Evolutionary conservation across 2,329 filamentous ascomycete genomes (phyloP).

Genomic region (Colletotrichum navitas): DNA sequence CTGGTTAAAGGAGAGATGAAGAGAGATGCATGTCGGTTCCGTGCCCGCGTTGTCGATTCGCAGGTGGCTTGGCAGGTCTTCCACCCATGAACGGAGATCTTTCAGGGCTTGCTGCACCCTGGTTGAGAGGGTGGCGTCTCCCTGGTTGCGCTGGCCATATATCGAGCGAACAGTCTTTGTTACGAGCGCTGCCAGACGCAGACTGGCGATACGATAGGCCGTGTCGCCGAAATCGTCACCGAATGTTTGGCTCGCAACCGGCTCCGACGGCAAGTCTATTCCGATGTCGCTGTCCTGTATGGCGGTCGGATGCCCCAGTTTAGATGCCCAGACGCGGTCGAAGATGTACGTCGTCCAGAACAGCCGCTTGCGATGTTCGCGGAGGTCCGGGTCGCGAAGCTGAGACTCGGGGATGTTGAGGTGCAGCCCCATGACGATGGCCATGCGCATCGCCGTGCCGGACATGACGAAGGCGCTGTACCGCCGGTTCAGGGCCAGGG

Average conservation of each 20-base stretch:
- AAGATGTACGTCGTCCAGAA: conserved; percentile 60
- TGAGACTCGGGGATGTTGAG: conserved; percentile 50
- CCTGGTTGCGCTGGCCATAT: conserved; percentile 48
- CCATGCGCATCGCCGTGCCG: conserved; percentile 58
- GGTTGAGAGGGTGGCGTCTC: conserved; percentile 48
- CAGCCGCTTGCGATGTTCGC: conserved; percentile 56
- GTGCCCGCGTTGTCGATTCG: conserved; percentile 47
- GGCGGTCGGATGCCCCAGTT: conserved; percentile 61
- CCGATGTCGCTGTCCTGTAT: conserved; percentile 63
- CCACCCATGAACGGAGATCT: conserved; percentile 50
- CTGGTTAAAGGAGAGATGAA: conserved; percentile 54
- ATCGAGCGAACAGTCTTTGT: conserved; percentile 49
- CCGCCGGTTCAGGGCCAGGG: conserved; percentile 58
- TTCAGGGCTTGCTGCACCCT: conserved; percentile 51
- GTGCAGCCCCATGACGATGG: conserved; percentile 48
- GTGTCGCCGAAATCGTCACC: conserved; percentile 49
- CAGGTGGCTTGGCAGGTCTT: conserved; percentile 49
- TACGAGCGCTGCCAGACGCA: conserved; percentile 53
- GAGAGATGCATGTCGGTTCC: conserved; percentile 47
- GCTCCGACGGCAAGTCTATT: conserved; percentile 56
- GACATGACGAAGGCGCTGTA: conserved; percentile 59
- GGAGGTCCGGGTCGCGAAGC: conserved; percentile 51
- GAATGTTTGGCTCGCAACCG: not conserved
- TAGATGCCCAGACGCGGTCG: conserved; percentile 62
- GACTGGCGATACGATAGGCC: conserved; percentile 50